phyloP scores from a whole-genome alignment of 75 land plant species.

The Gnetum montanum region DNA sequence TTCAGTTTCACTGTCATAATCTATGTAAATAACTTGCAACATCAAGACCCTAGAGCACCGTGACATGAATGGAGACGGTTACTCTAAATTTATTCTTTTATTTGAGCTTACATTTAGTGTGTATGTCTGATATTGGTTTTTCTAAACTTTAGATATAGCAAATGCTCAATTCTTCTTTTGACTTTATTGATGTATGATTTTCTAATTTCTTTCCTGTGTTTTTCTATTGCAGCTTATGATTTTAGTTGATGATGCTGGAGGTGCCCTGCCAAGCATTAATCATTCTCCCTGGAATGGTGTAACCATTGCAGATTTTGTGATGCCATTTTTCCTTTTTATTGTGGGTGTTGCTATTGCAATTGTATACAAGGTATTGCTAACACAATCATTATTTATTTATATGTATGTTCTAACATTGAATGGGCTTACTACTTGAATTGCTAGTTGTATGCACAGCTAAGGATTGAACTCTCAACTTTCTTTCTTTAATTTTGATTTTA shows the following conservation, averaged over 20 bases:
- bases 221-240: conserved; percentile 72
- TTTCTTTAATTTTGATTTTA: background rate
- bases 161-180: no score
- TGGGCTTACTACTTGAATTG: background rate
- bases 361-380: conserved; percentile 55
- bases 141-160: no score
- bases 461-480: background rate
- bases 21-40: no score
- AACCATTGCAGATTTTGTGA: conserved; percentile 68
- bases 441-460: background rate
- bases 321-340: conserved; percentile 76
- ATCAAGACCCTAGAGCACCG: no score
- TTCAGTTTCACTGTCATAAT: no score
- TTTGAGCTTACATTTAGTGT: no score
- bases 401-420: background rate
- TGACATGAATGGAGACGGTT: no score
- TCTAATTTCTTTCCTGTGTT: no score
- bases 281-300: conserved; percentile 84
- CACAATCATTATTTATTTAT: background rate
- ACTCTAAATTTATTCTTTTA: no score
- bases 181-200: no score
- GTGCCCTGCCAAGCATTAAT: conserved; percentile 36
- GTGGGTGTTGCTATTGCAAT: conserved; percentile 60
- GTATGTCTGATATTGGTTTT: no score
- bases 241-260: conserved; percentile 66